Conservation (phyloP, 1,284 basidiomycete genomes). For the Cryptococcus sp. region DNA sequence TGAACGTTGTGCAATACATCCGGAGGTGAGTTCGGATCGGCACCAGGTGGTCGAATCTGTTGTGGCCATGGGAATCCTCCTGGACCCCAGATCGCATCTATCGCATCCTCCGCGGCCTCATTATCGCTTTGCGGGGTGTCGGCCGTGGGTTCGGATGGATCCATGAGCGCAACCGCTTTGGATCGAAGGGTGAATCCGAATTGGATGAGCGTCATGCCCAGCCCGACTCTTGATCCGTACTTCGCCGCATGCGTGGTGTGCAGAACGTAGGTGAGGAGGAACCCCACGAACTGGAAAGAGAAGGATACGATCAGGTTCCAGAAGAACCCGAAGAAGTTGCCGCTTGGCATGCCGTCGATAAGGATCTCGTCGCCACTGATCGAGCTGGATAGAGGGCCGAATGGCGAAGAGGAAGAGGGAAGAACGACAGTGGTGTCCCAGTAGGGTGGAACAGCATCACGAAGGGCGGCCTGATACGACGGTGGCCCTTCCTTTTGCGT, state of each 20-base stretch:
- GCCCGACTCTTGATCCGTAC: constrained; percentile 87
- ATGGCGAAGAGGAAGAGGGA: constrained; percentile 53
- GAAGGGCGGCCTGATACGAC: constrained; percentile 85
- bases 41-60: constrained; percentile 23
- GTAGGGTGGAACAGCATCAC: constrained; percentile 90
- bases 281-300: constrained; percentile 96
- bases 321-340: constrained; percentile 56
- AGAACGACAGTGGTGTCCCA: constrained; percentile 96
- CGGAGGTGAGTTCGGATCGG: constrained; percentile 21
- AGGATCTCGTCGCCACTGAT: constrained; percentile 59
- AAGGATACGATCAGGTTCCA: constrained; percentile 75
- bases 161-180: constrained; percentile 51
- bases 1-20: constrained; percentile 52
- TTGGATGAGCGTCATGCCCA: constrained; percentile 92
- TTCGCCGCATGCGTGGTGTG: constrained; percentile 95
- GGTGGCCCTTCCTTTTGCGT: constrained; percentile 80
- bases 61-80: constrained; percentile 33
- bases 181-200: constrained; percentile 81
- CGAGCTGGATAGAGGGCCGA: constrained; percentile 54
- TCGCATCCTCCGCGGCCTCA: constrained; percentile 42
- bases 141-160: constrained; percentile 36
- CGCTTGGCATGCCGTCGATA: constrained; percentile 61
- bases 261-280: constrained; percentile 88
- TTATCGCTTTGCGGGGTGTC: constrained; percentile 31
- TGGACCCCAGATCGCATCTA: constrained; percentile 45